phyloP scores from a whole-genome alignment of 805 yeast genomes.

The Candida vaughaniae region DNA sequence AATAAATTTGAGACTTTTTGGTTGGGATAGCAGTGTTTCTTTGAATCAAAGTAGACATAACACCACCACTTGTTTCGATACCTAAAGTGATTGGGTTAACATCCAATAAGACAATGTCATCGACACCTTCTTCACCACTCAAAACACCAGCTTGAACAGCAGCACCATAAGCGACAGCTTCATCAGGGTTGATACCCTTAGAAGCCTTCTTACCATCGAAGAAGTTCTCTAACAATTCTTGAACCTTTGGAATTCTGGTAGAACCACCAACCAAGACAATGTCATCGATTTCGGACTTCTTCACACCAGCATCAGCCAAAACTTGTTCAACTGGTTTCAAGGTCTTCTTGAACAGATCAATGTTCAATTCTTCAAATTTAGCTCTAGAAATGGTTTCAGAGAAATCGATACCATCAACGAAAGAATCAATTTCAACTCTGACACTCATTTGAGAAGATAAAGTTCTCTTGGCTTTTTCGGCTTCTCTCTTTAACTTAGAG shows the following conservation, averaged over 20 bases:
- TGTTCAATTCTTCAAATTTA: constrained; percentile 48
- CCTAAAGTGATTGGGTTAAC: constrained; percentile 98
- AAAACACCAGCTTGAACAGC: constrained; percentile 99
- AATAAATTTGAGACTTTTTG: constrained; percentile 97
- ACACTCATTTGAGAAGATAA: constrained; percentile 56
- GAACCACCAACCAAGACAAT: constrained; percentile 51
- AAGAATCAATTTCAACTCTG: constrained; percentile 44
- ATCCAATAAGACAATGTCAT: constrained; percentile 92
- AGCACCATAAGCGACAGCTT: constrained; percentile 63
- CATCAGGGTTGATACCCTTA: constrained; percentile 50
- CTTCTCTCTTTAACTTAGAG: constrained; percentile 47
- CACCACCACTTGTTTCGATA: constrained; percentile 99
- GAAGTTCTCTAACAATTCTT: constrained; percentile 45
- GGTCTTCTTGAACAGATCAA: constrained; percentile 44
- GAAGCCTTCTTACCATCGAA: constrained; percentile 57
- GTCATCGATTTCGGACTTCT: constrained; percentile 46
- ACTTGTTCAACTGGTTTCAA: constrained; percentile 49
- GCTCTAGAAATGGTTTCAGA: constrained; percentile 48
- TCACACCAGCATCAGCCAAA: constrained; percentile 44
- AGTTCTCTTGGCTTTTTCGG: constrained; percentile 51
- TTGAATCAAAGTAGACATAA: constrained; percentile 98
- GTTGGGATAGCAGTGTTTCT: constrained; percentile 99
- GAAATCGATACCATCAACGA: constrained; percentile 49
- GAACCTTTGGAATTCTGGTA: constrained; percentile 51
- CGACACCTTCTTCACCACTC: constrained; percentile 94